Base-by-base conservation (phyloP, 2,329 filamentous ascomycete genomes). In the Fusarium nematophilum region DNA sequence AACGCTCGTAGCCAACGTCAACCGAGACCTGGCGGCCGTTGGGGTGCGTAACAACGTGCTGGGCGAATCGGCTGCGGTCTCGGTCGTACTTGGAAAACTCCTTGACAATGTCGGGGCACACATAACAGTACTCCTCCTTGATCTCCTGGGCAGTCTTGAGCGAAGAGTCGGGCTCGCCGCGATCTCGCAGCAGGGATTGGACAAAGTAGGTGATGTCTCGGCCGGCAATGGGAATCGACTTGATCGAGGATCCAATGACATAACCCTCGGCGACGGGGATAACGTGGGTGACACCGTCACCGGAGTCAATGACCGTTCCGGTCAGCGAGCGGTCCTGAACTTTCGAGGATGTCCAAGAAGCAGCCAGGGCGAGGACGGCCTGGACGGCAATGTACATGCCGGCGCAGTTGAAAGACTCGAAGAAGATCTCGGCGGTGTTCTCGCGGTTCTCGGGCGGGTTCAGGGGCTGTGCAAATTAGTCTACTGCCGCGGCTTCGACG, bases 141-240 rank as follows among this genome's bases (percentile, higher is more conserved):
- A 99, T 97, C 75, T 93, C 91, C 77, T 98, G 95, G 2, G 95
- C 95, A 7, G 94, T 98, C 84, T 98, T 97, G 65, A 99, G 83
- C 53, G 93, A 96, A 72, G 93, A 97, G 75, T 99, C 95, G 17
- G 95, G 89, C 83, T 99, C 95, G 68, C 94, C 94, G 69, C 95
- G 91, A 78, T 99, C 95, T 79, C 95, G 90, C 44, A 99, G 88
- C 56, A 99, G 85, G 60, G 91, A 96, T 78, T 99, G 95, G 46
- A 99, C 94, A 73, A 99, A 99, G 78, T 98, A 97, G 71, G 95
- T 99, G 70, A 99, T 96, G 75, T 99, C 96, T 78, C 95, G 91
- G 72, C 95, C 95, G 48, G 95, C 95, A 70, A 99, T 97, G 6
- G 96, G 95, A 68, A 99, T 97, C 59, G 93, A 97, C 82, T 99